Evolutionary conservation across 305 asterid species (phyloP), one percentile per base, ranked within the genome.

Genomic region (Salvia sclarea): DNA sequence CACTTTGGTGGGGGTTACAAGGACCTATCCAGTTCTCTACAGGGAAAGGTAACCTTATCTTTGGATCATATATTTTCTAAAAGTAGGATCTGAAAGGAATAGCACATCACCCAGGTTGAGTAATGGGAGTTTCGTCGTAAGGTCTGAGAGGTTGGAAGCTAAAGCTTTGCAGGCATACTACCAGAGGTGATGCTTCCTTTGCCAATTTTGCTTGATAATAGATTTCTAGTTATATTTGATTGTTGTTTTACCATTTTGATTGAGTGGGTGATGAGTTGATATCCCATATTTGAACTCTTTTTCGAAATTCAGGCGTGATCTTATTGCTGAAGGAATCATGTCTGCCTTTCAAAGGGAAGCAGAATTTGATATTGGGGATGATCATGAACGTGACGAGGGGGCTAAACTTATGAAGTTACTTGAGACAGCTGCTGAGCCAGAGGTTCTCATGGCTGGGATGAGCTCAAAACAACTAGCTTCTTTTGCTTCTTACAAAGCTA

Each of bases 401-500:
- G 99, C 99, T 76, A 86, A 85, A 80, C 81, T 94, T 67, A 82
- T 87, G 84, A 91, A 79, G 84, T 75, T 94, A 66, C 96, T 94
- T 20, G 99, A 94, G 87, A 82, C 92, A 68, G 79, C 96, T 75
- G 99, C 99, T 65, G 97, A 94, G 72, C 97, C 99, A 40, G 97
- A 94, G 76, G 63, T 94, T 74, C 75, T 94, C 77, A 91, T 94
- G 99, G 99, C 97, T 33, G 99, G 91, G 74, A 91, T 94, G 97
- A 89, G 90, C 79, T 80, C 95, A 25, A 89, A 86, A 65, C 95
- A 94, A 74, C 81, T 91, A 54, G 79, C 83, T 68, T 85, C 91
- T 52, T 87, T 91, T 83, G 76, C 92, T 70, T 75, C 95, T 68
- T 94, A 87, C 64, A 86, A 83, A 80, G 87, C 93, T 61, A 89